Conservation (phyloP, 2,329 filamentous ascomycete genomes). For the Xylariaceae sp. region DNA sequence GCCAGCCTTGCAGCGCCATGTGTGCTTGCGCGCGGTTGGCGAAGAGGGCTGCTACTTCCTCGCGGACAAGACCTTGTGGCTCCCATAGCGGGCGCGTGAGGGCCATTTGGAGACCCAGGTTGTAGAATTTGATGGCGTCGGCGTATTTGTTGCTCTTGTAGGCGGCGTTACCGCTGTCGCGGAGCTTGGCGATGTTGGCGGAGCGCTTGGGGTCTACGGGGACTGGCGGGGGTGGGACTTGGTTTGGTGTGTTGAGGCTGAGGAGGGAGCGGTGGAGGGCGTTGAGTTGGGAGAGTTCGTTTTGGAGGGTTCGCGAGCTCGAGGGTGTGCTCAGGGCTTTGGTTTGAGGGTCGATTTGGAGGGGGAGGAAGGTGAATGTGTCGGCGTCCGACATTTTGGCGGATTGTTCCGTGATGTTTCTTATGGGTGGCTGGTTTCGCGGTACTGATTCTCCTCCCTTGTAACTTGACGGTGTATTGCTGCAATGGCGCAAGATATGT, state of each 20-base stretch:
- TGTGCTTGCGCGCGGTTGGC: slow-evolving; percentile 87
- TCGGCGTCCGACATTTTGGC: slow-evolving; percentile 28
- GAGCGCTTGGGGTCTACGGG: slow-evolving; percentile 91
- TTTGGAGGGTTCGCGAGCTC: slow-evolving; percentile 45
- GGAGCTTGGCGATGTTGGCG: slow-evolving; percentile 84
- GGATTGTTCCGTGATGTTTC: neutral
- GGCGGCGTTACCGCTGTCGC: slow-evolving; percentile 79
- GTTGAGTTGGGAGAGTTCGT: slow-evolving; percentile 75
- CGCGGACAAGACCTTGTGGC: slow-evolving; percentile 74
- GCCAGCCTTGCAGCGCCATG: slow-evolving; percentile 79
- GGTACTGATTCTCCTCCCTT: too few species aligned
- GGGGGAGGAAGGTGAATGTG: slow-evolving; percentile 74
- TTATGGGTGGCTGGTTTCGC: too few species aligned
- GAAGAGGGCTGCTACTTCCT: slow-evolving; percentile 78
- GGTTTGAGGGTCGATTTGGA: slow-evolving; percentile 76
- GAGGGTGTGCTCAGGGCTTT: slow-evolving; percentile 65
- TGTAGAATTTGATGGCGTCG: slow-evolving; percentile 80
- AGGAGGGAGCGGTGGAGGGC: slow-evolving; percentile 72
- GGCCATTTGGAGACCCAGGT: slow-evolving; percentile 87
- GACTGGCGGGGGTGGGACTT: slow-evolving; percentile 77
- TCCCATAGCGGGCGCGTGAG: slow-evolving; percentile 82
- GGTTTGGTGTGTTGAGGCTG: slow-evolving; percentile 58
- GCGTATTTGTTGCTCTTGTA: slow-evolving; percentile 74
- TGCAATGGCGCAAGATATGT: too few species aligned
- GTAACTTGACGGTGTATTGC: too few species aligned